Base-by-base conservation (phyloP, 345 rosid species). In the Adansonia digitata region DNA sequence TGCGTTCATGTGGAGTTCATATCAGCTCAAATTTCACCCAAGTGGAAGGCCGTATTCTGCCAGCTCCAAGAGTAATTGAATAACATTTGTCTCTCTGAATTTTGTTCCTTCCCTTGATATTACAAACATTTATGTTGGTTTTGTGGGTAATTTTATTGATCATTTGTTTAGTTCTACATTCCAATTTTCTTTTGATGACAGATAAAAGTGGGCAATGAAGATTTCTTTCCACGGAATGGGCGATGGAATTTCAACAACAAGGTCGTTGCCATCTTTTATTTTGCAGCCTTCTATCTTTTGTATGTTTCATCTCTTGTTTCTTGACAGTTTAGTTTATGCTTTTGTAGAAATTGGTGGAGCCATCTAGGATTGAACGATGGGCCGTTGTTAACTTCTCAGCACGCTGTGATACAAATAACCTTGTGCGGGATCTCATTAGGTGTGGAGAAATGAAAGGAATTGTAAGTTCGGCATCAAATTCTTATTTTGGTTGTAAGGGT, bases 181-280 rank as follows among this genome's bases (percentile, higher is more conserved):
- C 35, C 46, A 29, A 64, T 27, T 71, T 43, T 56, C 46, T 61
- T 31, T 24, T 71, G n/a, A 40, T 73, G 56, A 43, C 89, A 95
- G 99, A 83, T 95, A 74, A 91, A 86, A 82, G 85, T 85, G 29
- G 99, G 99, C 27, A 91, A 91, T 3, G 93, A 88, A 52, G 93
- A 91, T 70, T 85, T 93, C 52, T 71, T 72, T 40, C 96, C 98
- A 11, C 84, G 90, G 17, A 89, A 88, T 75, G 99, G 99, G 11
- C 85, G 97, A 26, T 95, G 99, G 99, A 95, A 93, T 81, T 91
- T 95, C 42, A 93, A 91, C 71, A 87, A 88, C 15, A 95, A 93
- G 96, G 99, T 95, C 49, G 7, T 35, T 42, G 39, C 68, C 12
- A 60, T 24, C 12, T 55, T 17, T 49, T 18, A 0, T 70, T 64